Base-by-base conservation (phyloP, 805 yeast species). In the Lipomyces orientalis region DNA sequence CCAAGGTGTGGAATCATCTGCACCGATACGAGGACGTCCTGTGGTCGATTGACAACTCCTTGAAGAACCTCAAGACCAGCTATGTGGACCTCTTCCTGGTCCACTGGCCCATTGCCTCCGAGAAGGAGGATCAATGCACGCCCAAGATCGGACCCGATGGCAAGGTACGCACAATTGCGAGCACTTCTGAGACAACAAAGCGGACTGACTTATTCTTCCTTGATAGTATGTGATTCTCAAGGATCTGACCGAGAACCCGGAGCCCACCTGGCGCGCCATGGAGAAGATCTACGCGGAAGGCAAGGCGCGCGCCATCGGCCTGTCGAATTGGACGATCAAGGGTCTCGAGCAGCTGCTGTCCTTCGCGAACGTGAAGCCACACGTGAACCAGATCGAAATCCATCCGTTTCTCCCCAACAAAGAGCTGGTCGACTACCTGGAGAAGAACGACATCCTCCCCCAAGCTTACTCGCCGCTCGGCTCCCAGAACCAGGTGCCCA, bases 381-480 rank as follows among this genome's bases (percentile, higher is more conserved):
- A 86, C 14, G 86, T 83, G 54, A 86, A 88, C 78, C 97, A 91
- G 81, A 83, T 90, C 68, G 97, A 91, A 81, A 79, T 88, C 52
- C 96, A 91, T 78, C 92, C 93, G 60, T 83, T 83, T 69, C 81
- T 88, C 66, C 90, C 91, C 58, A 93, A 90, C 77, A 80, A 77
- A 12, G 86, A 87, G 71, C 80, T 90, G 71, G 75, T 84, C 56
- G 82, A 84, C 49, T 88, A 75, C 77, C 82, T 87, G 76, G 79
- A 81, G 63, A 75, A 78, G 37, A 81, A 90, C 68, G 85, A 81
- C 69, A 87, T 88, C 67, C 77, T 81, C 49, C 76, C 88, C 64
- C 88, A 89, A 76, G 96, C 95, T 10, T 91, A 90, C 79, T 87
- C 91, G 49, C 95, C 97, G 35, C 81, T 91, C 73, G 94, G 93